Base-by-base conservation (phyloP, 2,329 filamentous ascomycete genomes). In the Fusarium heterosporum region DNA sequence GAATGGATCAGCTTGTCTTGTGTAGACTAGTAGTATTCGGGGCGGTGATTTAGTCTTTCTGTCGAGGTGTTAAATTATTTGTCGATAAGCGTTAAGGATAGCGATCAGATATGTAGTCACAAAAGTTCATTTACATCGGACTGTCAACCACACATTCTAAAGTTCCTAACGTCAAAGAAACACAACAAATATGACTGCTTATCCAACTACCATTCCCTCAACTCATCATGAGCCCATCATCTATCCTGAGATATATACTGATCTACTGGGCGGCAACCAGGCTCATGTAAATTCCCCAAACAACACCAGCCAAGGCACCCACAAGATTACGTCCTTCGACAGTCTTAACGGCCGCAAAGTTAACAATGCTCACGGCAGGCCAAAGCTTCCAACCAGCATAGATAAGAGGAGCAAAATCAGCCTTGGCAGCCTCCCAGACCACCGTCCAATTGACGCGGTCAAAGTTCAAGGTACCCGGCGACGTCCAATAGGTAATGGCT, bases 231-330 rank as follows among this genome's bases (percentile, higher is more conserved):
- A 25, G 13, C 38, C 5, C n/a, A 17, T 12, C n/a, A 26, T 17
- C 26, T 29, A 26, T 14, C 26, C 7, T 10, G 10, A 25, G 7
- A 8, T 6, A 8, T 36, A 36, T 9, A 36, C 22, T 22, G 8
- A 9, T 41, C 71, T 61, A 78, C 50, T 68, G 65, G 12, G 76
- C 74, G 17, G 83, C 84, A 66, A 87, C 78, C 72, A 93, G 78
- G 74, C 90, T 93, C 78, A 94, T 81, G 76, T 92, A 94, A 40
- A 93, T 82, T 0, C 89, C 89, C 92, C 92, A 95, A 14, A 82
- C 84, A 25, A 95, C 83, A 7, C 92, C 91, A 17, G 90, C 90
- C 49, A 90, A 76, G 68, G 88, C 87, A n/a, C 89, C 90, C 63
- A 93, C 85, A 32, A 94, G 78, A 49, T 91, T 89, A 36, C 92